phyloP scores from a whole-genome alignment of 164 flowering plant species.

The Piper betle region DNA sequence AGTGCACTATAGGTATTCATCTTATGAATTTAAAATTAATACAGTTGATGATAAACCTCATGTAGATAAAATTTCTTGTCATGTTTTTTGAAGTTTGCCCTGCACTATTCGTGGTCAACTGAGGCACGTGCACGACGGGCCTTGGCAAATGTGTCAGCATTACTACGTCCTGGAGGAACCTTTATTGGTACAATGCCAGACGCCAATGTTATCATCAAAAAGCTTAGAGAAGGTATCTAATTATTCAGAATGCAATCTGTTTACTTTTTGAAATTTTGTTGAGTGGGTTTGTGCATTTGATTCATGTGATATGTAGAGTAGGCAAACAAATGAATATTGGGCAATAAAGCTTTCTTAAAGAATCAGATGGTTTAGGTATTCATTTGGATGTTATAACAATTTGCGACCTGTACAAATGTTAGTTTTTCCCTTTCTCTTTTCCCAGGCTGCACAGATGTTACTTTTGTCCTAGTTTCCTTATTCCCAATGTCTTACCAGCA shows the following conservation, averaged over 20 bases:
- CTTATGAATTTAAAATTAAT: no score
- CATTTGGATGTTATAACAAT: no score
- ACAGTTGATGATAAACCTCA: no score
- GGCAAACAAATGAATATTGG: background rate
- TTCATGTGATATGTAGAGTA: background rate
- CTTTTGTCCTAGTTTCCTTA: no score
- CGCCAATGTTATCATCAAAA: slow-evolving; percentile 89
- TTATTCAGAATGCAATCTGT: background rate
- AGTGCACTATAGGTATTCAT: no score
- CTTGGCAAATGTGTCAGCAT: slow-evolving; percentile 83
- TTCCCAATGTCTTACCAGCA: no score
- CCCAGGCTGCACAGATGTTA: no score
- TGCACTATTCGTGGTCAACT: slow-evolving; percentile 97
- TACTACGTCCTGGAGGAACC: slow-evolving; percentile 94
- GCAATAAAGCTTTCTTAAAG: no score
- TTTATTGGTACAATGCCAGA: slow-evolving; percentile 99
- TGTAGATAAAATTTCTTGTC: slow-evolving; percentile 4
- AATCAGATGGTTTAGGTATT: no score
- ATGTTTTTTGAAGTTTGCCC: slow-evolving; percentile 54
- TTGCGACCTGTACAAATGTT: no score
- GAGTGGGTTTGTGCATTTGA: background rate
- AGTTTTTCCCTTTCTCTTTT: no score
- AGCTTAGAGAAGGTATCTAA: slow-evolving; percentile 71
- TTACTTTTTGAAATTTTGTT: no score
- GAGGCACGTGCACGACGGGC: slow-evolving; percentile 95